Evolutionary conservation across 1,284 basidiomycete species (phyloP).

Genomic region (Waitea zeae): DNA sequence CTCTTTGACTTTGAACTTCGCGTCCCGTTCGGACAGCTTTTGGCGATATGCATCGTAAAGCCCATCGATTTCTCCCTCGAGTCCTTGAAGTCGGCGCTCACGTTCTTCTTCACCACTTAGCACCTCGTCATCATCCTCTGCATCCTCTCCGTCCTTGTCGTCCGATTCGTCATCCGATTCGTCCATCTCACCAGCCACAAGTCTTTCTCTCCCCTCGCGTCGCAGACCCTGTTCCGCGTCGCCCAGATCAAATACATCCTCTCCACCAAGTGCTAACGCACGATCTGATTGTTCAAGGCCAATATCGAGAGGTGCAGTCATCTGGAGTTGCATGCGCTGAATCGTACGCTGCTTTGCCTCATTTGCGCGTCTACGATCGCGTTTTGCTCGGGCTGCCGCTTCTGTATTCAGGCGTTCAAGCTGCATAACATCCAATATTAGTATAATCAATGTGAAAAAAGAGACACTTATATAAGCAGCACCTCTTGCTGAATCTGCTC

Average conservation of each 20-base stretch:
- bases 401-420: conserved; percentile 76
- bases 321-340: conserved; percentile 92
- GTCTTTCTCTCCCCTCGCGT: conserved; percentile 20
- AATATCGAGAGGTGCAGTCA: conserved; percentile 93
- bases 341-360: conserved; percentile 81
- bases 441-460: conserved; percentile 7
- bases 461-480: too few species aligned
- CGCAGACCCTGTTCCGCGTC: conserved; percentile 36
- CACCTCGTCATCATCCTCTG: conserved; percentile 30
- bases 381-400: conserved; percentile 54
- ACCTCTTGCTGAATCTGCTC: conserved; percentile 81
- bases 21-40: conserved; percentile 69
- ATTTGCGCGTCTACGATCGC: conserved; percentile 77
- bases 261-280: conserved; percentile 49
- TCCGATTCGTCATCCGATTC: conserved; percentile 26
- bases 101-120: conserved; percentile 57
- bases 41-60: conserved; percentile 83
- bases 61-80: conserved; percentile 80
- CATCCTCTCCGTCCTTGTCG: conserved; percentile 19
- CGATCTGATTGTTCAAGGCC: conserved; percentile 78
- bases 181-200: conserved; percentile 25
- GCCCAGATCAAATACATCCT: conserved; percentile 77
- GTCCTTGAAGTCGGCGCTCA: conserved; percentile 38
- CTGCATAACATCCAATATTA: conserved; percentile 19
- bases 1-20: conserved; percentile 83